Base-by-base conservation (phyloP, 768 basidiomycete genomes). In the Trametopsis cervina region DNA sequence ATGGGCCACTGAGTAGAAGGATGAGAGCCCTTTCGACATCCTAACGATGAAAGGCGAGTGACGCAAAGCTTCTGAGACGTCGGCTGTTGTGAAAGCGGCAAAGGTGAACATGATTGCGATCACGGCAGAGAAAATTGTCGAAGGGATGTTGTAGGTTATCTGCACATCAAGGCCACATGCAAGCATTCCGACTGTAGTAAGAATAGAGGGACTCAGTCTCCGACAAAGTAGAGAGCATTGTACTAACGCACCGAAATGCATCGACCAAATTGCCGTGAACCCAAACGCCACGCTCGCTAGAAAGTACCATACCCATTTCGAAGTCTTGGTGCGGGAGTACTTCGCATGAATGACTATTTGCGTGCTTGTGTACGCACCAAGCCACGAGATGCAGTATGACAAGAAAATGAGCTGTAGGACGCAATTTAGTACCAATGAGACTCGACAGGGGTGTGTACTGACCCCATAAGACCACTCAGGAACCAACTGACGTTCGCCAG, bases 321-420 rank as follows among this genome's bases (percentile, higher is more conserved):
- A 35, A 38, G 44, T 39, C 15, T 35, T 15, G 20, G 43, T 52
- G 18, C 56, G 54, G 11, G 57, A 55, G 44, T 63, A 63, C 42
- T 63, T 63, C 40, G 61, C 59, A 42, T 63, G 61, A 6, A 63
- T 60, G 53, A 60, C 49, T 42, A 63, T 57, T 39, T 63, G 61
- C 0, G 59, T 63, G 55, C 59, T 59, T 17, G 61, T 63, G 44
- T 63, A 63, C 24, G 61, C 59, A 36, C 61, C 61, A 0, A 63
- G 52, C 61, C 61, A 63, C 0, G 61, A 63, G 40, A 63, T 59
- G 38, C 54, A 51, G 48, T 57, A 63, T 25, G 61, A 63, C 17
- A 63, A 53, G 17, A 50, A 54, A 29, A 63, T 51, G 43, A 63
- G 56, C 61, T 62, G 50, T 17, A 20, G 39, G 26, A 21, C 4